Conservation (phyloP, 768 basidiomycete genomes). For the Boletus sp. region DNA sequence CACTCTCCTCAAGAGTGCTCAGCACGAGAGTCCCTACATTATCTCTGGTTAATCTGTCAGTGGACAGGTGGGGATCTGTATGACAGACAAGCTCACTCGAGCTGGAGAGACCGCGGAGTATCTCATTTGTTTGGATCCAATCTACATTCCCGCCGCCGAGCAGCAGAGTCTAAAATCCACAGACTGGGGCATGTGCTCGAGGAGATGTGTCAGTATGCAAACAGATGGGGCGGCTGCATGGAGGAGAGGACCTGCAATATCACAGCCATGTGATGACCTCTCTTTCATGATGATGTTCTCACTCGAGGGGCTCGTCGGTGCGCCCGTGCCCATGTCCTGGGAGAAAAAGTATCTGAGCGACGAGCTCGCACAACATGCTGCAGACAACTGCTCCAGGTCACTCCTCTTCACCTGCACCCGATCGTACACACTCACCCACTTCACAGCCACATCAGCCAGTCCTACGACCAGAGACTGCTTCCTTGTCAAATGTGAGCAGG, state of each 20-base stretch:
- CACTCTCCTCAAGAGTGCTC: conserved; percentile 24
- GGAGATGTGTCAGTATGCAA: conserved; percentile 78
- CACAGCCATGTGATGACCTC: conserved; percentile 16
- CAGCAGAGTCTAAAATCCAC: conserved; percentile 32
- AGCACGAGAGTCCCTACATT: conserved; percentile 28
- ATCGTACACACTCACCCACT: not conserved
- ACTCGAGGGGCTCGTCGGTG: conserved; percentile 31
- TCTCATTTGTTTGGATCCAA: conserved; percentile 30
- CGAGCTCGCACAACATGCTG: conserved; percentile 63
- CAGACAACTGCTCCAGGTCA: conserved; percentile 77
- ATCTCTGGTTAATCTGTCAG: conserved; percentile 30
- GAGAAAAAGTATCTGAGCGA: conserved; percentile 45
- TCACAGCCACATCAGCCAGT: conserved; percentile 68
- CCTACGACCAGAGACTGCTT: too few relatives aligned
- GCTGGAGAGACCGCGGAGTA: conserved; percentile 25
- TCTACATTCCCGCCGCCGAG: conserved; percentile 27
- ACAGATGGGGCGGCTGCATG: conserved; percentile 39
- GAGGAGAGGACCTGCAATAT: not conserved
- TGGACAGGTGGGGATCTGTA: conserved; percentile 29
- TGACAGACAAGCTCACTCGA: conserved; percentile 24
- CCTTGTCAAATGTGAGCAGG: too few relatives aligned
- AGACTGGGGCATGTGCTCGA: conserved; percentile 65
- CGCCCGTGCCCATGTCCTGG: conserved; percentile 57
- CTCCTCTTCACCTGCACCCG: too few relatives aligned
- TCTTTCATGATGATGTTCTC: conserved; percentile 27